These are phyloP conservation scores for Trichosanthes cucumerina DNA, from an alignment of 306 rosid genomes.

Conservation along the genomic window DNA sequence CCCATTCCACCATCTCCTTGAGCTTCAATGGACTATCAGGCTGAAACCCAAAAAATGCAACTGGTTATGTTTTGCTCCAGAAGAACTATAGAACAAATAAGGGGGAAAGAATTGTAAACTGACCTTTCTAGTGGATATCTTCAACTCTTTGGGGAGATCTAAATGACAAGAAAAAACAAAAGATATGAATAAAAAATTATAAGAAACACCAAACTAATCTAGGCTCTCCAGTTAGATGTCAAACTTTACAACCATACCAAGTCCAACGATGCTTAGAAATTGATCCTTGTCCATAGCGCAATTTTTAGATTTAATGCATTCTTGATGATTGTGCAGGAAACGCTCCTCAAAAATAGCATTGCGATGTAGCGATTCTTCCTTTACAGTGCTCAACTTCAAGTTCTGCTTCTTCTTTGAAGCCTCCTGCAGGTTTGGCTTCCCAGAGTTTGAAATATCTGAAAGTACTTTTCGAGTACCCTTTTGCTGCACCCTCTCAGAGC, in stretches of 20 bases:
- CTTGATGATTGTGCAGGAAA: conserved; percentile 34
- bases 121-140: conserved; percentile 26
- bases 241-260: conserved; percentile 27
- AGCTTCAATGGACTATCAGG: conserved; percentile 12
- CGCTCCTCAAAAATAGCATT: conserved; percentile 36
- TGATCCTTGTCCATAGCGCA: conserved; percentile 20
- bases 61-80: neutral
- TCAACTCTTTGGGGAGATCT: conserved; percentile 26
- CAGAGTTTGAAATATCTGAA: conserved; percentile 50
- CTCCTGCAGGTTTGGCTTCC: conserved; percentile 21
- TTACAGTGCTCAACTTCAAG: conserved; percentile 22
- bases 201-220: neutral
- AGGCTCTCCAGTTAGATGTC: neutral
- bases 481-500: conserved; percentile 25
- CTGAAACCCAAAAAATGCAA: conserved; percentile 18
- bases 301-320: conserved; percentile 39
- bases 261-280: conserved; percentile 35
- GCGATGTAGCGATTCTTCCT: conserved; percentile 20
- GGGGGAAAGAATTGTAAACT: neutral
- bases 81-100: neutral
- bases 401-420: conserved; percentile 20
- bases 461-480: conserved; percentile 42
- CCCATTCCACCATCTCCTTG: conserved; percentile 31
- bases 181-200: neutral
- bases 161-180: conserved; percentile 1